These are phyloP conservation scores for Plasmodium blacklocki DNA, from an alignment of 169 alveolate species.

Conservation along the genomic window DNA sequence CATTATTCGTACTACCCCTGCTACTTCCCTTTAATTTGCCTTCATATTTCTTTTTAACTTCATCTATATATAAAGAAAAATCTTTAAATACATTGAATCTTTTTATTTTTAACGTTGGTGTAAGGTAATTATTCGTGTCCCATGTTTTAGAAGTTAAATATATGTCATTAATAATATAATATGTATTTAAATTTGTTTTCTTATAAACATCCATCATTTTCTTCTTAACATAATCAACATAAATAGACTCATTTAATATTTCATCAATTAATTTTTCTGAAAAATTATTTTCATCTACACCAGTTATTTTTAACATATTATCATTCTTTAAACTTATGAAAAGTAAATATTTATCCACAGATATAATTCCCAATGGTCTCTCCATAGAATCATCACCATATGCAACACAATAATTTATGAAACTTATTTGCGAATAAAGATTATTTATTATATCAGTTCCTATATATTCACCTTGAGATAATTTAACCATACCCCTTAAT, in stretches of 20 bases:
- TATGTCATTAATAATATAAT: slow-evolving; percentile 18
- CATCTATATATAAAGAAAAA: slow-evolving; percentile 11
- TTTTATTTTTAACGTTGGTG: slow-evolving; percentile 43
- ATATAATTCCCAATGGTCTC: slow-evolving; percentile 44
- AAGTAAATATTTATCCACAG: slow-evolving; percentile 15
- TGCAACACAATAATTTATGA: slow-evolving; percentile 36
- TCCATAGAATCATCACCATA: slow-evolving; percentile 71
- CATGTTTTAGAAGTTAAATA: slow-evolving; percentile 23
- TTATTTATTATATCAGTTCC: slow-evolving; percentile 57
- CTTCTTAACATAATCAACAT: slow-evolving; percentile 24
- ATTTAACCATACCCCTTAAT: slow-evolving; percentile 94
- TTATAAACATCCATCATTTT: slow-evolving; percentile 39
- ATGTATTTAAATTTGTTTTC: slow-evolving; percentile 25
- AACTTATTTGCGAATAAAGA: slow-evolving; percentile 14
- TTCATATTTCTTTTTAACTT: not conserved
- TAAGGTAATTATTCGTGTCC: slow-evolving; percentile 44
- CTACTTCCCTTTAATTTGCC: too few species aligned
- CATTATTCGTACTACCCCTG: too few species aligned
- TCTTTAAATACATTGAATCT: slow-evolving; percentile 42
- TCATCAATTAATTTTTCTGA: slow-evolving; percentile 14
- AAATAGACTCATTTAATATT: not conserved
- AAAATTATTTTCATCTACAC: not conserved
- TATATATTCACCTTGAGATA: slow-evolving; percentile 97
- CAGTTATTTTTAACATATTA: not conserved
- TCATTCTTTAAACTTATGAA: slow-evolving; percentile 6